Percentiles rank a stretch among this genome's conserved stretches.
Conservation (phyloP, 2,329 filamentous ascomycete genomes). For the Aspergillus phoenicis region DNA sequence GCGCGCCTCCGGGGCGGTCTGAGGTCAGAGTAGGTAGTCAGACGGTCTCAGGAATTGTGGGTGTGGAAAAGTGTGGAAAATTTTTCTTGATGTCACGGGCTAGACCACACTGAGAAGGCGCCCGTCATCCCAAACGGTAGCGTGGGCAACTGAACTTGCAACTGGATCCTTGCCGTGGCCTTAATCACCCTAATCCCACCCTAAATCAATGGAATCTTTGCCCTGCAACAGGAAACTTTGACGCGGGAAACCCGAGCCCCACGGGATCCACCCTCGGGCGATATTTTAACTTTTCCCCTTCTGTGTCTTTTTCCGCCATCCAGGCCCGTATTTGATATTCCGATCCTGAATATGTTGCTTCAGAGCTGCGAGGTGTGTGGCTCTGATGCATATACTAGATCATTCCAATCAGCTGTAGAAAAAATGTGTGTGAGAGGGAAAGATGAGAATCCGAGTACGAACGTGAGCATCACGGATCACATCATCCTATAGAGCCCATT, state of each 20-base stretch:
- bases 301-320: not conserved
- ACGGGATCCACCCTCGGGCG: constrained; percentile 18
- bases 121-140: constrained; percentile 6
- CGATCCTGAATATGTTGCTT: not conserved
- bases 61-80: constrained; percentile 15
- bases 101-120: constrained; percentile 7
- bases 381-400: not conserved
- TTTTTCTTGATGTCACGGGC: constrained; percentile 17
- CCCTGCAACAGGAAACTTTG: constrained; percentile 13
- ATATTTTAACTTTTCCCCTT: constrained; percentile 11
- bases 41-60: constrained; percentile 4
- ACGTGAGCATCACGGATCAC: not conserved
- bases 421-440: too few species aligned
- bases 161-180: not conserved
- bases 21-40: constrained; percentile 15
- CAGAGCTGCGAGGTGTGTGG: not conserved
- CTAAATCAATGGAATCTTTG: not conserved
- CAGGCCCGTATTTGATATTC: constrained; percentile 8
- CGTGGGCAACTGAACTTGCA: constrained; percentile 1
- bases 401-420: too few species aligned
- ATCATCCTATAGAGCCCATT: not conserved
- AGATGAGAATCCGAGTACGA: too few species aligned
- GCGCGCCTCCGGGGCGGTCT: constrained; percentile 19
- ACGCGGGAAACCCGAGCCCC: constrained; percentile 17
- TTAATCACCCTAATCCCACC: not conserved